Percentiles rank a stretch among this genome's conserved stretches.
These are phyloP conservation scores for Oryza coarctata DNA, from an alignment of 176 grass and related monocot species.

Conservation along the genomic window DNA sequence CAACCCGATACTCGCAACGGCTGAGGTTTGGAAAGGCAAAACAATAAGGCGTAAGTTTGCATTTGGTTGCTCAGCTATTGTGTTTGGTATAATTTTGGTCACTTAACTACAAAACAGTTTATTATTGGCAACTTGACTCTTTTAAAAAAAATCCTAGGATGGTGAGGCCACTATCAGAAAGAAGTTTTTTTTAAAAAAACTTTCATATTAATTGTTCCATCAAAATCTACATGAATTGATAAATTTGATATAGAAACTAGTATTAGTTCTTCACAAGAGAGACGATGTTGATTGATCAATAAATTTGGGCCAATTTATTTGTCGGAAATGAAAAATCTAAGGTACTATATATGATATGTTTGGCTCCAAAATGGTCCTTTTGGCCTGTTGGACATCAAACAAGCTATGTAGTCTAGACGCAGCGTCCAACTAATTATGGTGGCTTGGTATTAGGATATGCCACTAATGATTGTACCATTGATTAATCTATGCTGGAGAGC, in stretches of 20 bases:
- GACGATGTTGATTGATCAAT: background rate
- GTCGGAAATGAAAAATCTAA: background rate
- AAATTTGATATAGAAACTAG: background rate
- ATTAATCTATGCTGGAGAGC: background rate
- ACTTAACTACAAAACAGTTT: too few relatives aligned
- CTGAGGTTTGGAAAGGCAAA: background rate
- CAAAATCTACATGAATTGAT: background rate
- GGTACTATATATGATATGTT: background rate
- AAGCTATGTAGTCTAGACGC: background rate
- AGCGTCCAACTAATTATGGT: conserved; percentile 25
- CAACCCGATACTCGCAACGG: background rate
- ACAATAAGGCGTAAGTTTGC: too few relatives aligned
- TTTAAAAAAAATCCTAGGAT: too few relatives aligned
- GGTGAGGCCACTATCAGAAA: background rate
- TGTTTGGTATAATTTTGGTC: too few relatives aligned
- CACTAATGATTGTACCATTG: background rate
- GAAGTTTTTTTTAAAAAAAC: background rate
- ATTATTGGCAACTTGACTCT: too few relatives aligned
- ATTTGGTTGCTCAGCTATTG: too few relatives aligned
- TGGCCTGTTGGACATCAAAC: background rate
- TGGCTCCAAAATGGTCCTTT: background rate
- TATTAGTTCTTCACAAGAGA: background rate
- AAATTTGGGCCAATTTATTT: background rate
- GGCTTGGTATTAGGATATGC: background rate
- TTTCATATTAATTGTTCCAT: background rate